phyloP scores from a whole-genome alignment of 768 basidiomycete genomes.

The Leucogyrophana mollusca region DNA sequence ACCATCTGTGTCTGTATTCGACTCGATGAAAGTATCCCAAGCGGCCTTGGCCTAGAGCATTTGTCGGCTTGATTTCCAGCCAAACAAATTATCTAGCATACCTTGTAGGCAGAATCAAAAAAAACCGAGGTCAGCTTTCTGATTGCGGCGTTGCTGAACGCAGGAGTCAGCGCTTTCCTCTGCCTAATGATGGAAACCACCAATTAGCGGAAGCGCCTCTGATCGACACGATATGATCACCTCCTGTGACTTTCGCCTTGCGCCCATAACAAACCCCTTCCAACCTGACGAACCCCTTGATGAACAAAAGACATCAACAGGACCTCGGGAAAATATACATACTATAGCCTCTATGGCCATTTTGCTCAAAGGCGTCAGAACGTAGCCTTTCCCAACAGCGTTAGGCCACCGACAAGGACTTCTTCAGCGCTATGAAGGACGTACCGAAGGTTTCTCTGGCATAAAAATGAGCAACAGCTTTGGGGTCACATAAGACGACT shows the following conservation, averaged over 20 bases:
- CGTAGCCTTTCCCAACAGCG: no score
- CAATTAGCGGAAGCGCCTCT: no score
- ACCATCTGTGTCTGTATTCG: conserved; percentile 15
- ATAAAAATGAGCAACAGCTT: conserved; percentile 51
- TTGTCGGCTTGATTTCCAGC: background rate
- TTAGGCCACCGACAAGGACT: no score
- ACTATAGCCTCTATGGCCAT: conserved; percentile 23
- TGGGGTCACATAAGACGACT: conserved; percentile 45
- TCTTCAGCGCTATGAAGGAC: no score
- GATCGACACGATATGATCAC: conserved; percentile 15
- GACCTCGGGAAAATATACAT: conserved; percentile 2
- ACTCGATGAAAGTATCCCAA: conserved; percentile 30
- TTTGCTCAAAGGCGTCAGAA: conserved; percentile 18
- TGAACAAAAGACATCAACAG: no score
- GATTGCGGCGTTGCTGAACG: conserved; percentile 41
- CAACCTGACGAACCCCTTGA: conserved; percentile 28
- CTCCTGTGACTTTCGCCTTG: conserved; percentile 44
- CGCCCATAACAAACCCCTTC: conserved; percentile 37
- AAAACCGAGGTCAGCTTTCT: conserved; percentile 35
- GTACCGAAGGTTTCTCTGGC: conserved; percentile 40
- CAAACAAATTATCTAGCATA: conserved; percentile 14
- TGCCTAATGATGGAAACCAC: conserved; percentile 22
- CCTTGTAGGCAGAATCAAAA: conserved; percentile 43
- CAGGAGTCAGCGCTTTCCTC: conserved; percentile 37
- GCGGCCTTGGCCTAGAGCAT: conserved; percentile 23